Base-by-base conservation (phyloP, 495 filamentous ascomycete genomes). In the Cudoniella acicularis region DNA sequence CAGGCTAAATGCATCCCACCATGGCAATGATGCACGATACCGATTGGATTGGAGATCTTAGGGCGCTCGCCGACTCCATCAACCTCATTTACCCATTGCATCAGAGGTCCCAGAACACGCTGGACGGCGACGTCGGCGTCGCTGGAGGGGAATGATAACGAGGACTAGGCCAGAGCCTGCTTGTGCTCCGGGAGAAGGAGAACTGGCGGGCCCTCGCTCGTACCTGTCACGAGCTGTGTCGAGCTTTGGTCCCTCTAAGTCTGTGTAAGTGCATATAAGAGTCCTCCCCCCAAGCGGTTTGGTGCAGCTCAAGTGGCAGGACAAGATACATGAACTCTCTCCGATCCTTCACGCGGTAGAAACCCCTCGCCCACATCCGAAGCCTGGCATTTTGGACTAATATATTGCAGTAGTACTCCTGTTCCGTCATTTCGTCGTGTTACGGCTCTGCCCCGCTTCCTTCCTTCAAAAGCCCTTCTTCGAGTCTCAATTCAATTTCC, bases 241-340 rank as follows among this genome's bases (percentile, higher is more conserved):
- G 26, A 23, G 13, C 43, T 16, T 46, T 46, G 4, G 8, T 18
- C 23, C 9, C 17, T n/a, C 3, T 52, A 17, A 46, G 13, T 47
- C 18, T 13, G 20, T n/a, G 18, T 56, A 24, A 1, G 21, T 20
- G 20, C 40, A 58, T 45, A 45, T 25, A 45, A 59, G 16, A 6
- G 20, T 22, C 24, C 56, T 45, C 21, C 48, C 54, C 26, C 49
- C 48, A 51, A 59, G 49, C 36, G 49, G 56, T 47, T 48, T 24
- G 1, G 13, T 41, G 23, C 16, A 40, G 56, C 46, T 52, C 49
- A 59, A 16, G 3, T 2, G 11, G 49, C 17, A 52, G 17, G 6
- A 25, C 49, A 20, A 13, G 41, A 30, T 59, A 59, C 49, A 59
- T 52, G 56, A 59, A 47, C 49, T 59, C 49, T 18, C 36, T 52